Base-by-base conservation (phyloP, 305 asterid species). In the Fraxinus floribunda region DNA sequence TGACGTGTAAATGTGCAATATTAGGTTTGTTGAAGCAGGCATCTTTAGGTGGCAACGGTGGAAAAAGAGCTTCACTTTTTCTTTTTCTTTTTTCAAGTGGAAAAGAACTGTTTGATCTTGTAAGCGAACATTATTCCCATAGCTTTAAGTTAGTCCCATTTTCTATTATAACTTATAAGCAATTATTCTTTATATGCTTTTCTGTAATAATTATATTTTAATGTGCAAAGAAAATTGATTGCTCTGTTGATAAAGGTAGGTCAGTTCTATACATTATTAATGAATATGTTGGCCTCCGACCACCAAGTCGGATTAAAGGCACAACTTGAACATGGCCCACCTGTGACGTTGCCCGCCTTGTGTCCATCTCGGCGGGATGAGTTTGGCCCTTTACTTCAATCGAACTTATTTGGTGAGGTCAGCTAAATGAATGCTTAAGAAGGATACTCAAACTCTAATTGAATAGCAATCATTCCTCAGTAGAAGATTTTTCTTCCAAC, bases 1-100 rank as follows among this genome's bases (percentile, higher is more conserved):
- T 66, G 73, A 66, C 73, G n/a, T 64, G 35, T 66, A 26, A 66
- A 66, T 66, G 36, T 9, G 35, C 5, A 66, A 70, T 29, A 30
- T 29, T 70, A 68, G 38, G 75, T 70, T 70, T 30, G 75, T 68
- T 29, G 75, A 29, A 29, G 75, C n/a, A 15, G 26, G 75, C 75
- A 70, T 70, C 39, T 70, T 70, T 70, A 13, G 75, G 75, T 70
- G 75, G 39, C 75, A 70, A 70, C 41, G 32, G 74, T 68, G 36
- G 32, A 3, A 68, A 68, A 70, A 70, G 41, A 13, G 41, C 39
- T 30, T 29, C 75, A 70, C 41, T 29, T 70, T 70, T 11, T 13
- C 38, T 15, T 70, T 70, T 11, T 70, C 20, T 0, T 68, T 68
- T 29, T 68, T 29, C 75, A 15, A 70, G 75, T 15, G 75, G 41